These are phyloP conservation scores for Metarhizium sp. DNA, from an alignment of 2,329 filamentous ascomycete genomes.

Conservation along the genomic window DNA sequence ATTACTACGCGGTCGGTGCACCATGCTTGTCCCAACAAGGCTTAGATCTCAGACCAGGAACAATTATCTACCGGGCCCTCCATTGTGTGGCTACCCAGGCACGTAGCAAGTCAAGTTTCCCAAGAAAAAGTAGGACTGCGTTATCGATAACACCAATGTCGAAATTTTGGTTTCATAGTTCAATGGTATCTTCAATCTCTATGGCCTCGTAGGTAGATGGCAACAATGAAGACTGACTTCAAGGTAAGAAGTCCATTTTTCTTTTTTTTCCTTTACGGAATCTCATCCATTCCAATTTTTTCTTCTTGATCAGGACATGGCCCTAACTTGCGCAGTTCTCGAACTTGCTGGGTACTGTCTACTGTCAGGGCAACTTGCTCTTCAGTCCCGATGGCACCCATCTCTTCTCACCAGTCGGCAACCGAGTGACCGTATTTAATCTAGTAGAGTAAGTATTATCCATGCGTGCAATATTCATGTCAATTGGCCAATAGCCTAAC, in stretches of 20 bases:
- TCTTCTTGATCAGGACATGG: neutral
- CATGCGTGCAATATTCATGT: neutral
- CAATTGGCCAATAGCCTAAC: neutral
- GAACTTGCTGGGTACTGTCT: slow-evolving; percentile 95
- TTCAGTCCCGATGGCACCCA: slow-evolving; percentile 95
- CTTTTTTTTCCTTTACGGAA: neutral
- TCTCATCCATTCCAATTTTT: no score
- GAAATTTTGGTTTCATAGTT: slow-evolving; percentile 20
- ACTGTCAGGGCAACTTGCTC: slow-evolving; percentile 93
- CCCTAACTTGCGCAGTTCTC: slow-evolving; percentile 63
- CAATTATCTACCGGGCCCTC: slow-evolving; percentile 22
- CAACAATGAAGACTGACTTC: slow-evolving; percentile 96
- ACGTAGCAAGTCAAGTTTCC: no score
- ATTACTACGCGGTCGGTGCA: slow-evolving; percentile 12
- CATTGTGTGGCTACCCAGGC: neutral
- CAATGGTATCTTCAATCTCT: slow-evolving; percentile 10
- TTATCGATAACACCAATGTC: slow-evolving; percentile 15
- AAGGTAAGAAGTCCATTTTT: slow-evolving; percentile 51
- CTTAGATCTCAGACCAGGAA: slow-evolving; percentile 19
- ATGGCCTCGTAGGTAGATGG: slow-evolving; percentile 19
- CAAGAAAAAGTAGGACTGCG: slow-evolving; percentile 11
- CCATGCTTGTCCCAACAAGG: slow-evolving; percentile 10
- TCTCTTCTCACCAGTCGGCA: slow-evolving; percentile 92
- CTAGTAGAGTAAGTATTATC: slow-evolving; percentile 66
- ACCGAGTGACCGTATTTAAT: slow-evolving; percentile 92